A percentile compares a stretch with the other conserved stretches of the same genome.
Conservation (phyloP, 208 protist genomes). For the Leishmania amazonensis region DNA sequence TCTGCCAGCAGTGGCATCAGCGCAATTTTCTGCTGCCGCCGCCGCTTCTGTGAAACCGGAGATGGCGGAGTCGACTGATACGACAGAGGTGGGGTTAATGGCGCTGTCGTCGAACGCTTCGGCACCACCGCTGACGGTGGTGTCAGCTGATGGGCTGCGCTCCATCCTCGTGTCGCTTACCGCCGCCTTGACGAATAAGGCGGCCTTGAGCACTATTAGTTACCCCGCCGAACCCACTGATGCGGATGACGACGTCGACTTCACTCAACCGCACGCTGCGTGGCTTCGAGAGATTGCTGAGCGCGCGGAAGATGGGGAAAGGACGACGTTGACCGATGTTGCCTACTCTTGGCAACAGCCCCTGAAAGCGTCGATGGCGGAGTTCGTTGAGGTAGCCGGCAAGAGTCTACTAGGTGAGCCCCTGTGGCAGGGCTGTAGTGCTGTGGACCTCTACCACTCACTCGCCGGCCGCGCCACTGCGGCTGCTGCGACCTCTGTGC, state of each 20-base stretch:
- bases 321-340: not conserved
- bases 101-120: not conserved
- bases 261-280: not conserved
- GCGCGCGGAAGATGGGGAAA: conserved; percentile 1
- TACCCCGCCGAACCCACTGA: not conserved
- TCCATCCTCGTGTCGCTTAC: conserved; percentile 19
- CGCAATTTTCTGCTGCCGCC: not conserved
- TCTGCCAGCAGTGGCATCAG: not conserved
- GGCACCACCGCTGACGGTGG: conserved; percentile 1
- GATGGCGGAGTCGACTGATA: not conserved
- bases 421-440: not conserved
- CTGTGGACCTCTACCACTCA: conserved; percentile 7
- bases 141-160: conserved; percentile 21
- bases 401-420: conserved; percentile 5
- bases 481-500: not conserved
- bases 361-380: not conserved
- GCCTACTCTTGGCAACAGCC: not conserved
- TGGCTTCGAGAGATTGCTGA: conserved; percentile 4
- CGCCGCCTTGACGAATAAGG: not conserved
- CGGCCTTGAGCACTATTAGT: not conserved
- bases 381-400: conserved; percentile 2
- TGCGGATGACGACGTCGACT: not conserved
- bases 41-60: not conserved
- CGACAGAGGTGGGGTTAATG: not conserved
- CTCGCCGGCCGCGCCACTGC: not conserved